Evolutionary conservation across 2,329 filamentous ascomycete genomes (phyloP), one percentile per base, ranked within the genome.

Genomic region (Zymoseptoria brevis): DNA sequence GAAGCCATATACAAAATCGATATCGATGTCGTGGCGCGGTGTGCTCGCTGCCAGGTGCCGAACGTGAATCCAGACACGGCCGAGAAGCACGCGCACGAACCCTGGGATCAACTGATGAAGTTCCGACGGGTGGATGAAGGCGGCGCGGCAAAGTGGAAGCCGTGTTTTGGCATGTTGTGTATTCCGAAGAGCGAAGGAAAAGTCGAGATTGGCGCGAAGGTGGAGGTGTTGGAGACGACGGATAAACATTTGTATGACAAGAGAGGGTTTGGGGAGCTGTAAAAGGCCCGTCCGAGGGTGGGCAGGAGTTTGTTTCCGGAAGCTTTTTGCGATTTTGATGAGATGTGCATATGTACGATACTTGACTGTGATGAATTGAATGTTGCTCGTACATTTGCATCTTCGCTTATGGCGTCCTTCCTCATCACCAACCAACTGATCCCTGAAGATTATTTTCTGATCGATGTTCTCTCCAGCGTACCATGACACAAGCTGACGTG

Each of bases 161-260:
- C 84, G 49, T 86, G 83, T 64, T 87, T 86, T 75, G 84, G 84
- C 1, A 87, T 87, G 85, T 69, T 87, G 66, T 81, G 82, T 68
- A 81, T 82, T 56, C 83, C 85, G 16, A 75, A 79, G 60, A 76
- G 74, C 50, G 80, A 84, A 62, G 83, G 82, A 0, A 69, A 74
- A 53, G 67, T 87, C 8, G 75, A 76, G 58, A 80, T 87, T 9
- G 84, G 84, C 0, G 83, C 83, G 78, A 76, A 71, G 66, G 73
- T 87, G 60, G 80, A 84, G 66, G 81, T 86, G 2, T 72, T 79
- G 61, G 79, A 80, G 67, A 80, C 81, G 63, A 87, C 84, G 53
- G 75, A 77, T 49, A 73, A 80, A 56, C 84, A 87, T 75, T 72
- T 76, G 59, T 85, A 84, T 73, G 75, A 70, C 22, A 67, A 66